A percentile compares a stretch with the other conserved stretches of the same genome.
These are phyloP conservation scores for Diplotaxis tenuifolia DNA, from an alignment of 345 rosid genomes.

Conservation along the genomic window DNA sequence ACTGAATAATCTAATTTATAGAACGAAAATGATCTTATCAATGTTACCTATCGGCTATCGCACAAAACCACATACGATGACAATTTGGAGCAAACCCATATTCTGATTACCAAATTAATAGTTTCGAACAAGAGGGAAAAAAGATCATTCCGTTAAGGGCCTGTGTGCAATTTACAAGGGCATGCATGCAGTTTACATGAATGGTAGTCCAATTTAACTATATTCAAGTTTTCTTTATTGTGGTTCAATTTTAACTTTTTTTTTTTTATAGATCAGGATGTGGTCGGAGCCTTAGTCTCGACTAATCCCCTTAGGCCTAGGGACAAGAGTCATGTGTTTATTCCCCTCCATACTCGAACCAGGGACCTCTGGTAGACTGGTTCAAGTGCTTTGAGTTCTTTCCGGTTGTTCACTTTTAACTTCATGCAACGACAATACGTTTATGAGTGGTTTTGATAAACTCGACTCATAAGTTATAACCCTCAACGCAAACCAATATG, in stretches of 20 bases:
- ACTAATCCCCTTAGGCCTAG: too few relatives aligned
- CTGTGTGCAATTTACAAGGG: neutral
- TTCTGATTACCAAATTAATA: neutral
- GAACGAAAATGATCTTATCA: neutral
- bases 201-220: neutral
- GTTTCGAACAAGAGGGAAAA: neutral
- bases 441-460: neutral
- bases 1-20: too few relatives aligned
- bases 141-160: neutral
- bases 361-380: too few relatives aligned
- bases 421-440: neutral
- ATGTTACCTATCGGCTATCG: neutral
- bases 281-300: too few relatives aligned
- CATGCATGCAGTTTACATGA: neutral
- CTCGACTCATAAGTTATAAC: neutral
- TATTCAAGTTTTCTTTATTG: neutral
- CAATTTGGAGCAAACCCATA: neutral
- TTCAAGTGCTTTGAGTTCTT: too few relatives aligned
- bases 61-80: neutral
- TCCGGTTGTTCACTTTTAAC: too few relatives aligned
- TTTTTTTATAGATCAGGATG: too few relatives aligned
- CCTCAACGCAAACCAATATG: neutral
- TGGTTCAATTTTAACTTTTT: neutral
- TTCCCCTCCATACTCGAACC: too few relatives aligned
- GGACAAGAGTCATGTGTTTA: too few relatives aligned